Percentiles rank a stretch among this genome's conserved stretches.
These are phyloP conservation scores for Russula compacta DNA, from an alignment of 768 basidiomycete species.

Conservation along the genomic window DNA sequence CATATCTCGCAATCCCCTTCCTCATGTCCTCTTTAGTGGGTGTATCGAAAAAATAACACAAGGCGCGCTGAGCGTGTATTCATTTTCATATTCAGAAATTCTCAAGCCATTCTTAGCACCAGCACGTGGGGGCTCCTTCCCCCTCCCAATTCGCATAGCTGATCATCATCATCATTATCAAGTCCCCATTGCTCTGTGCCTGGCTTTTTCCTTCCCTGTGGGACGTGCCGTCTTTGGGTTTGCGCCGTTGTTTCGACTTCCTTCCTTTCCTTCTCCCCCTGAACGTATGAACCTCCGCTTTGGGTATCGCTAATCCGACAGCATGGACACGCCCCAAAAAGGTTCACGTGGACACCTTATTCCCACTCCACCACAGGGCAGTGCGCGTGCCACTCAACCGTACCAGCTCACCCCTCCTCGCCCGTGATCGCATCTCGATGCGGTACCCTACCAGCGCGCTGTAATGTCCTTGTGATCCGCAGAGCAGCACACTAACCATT, in stretches of 20 bases:
- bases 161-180: background rate
- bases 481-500: too few species aligned
- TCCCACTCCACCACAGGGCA: constrained; percentile 6
- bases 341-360: background rate
- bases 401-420: background rate
- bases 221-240: background rate
- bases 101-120: background rate
- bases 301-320: constrained; percentile 1
- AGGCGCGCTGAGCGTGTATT: constrained; percentile 4
- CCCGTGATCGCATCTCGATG: background rate
- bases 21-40: background rate
- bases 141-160: background rate
- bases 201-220: background rate
- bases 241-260: background rate
- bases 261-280: background rate
- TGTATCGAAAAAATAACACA: constrained; percentile 13
- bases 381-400: background rate
- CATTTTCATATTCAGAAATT: background rate
- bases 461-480: background rate
- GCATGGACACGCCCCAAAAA: background rate
- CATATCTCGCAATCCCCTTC: background rate
- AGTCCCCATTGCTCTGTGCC: background rate
- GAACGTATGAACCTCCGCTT: background rate
- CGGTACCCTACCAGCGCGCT: background rate
- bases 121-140: background rate